phyloP scores from a whole-genome alignment of 768 basidiomycete genomes.

The Suillus ampliporus region DNA sequence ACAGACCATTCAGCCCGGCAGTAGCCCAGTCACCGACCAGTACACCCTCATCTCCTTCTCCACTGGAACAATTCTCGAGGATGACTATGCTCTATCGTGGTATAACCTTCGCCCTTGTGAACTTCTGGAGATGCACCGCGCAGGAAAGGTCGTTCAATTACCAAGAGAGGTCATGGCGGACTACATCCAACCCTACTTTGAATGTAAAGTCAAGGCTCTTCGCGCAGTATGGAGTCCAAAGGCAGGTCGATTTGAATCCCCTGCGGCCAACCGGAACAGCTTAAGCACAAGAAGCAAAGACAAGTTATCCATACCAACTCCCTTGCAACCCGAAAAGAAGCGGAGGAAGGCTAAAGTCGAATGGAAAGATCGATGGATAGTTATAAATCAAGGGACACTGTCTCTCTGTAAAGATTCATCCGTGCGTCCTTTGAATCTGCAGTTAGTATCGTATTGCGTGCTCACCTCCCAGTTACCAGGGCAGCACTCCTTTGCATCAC shows the following conservation, averaged over 20 bases:
- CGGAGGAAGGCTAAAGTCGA: constrained; percentile 48
- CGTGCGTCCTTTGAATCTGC: constrained; percentile 42
- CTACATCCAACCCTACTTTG: constrained; percentile 66
- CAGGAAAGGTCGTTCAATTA: constrained; percentile 46
- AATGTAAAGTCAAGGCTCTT: constrained; percentile 57
- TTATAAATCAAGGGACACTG: constrained; percentile 64
- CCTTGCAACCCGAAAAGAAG: constrained; percentile 25
- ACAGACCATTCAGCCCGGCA: constrained; percentile 14
- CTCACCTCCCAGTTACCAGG: constrained; percentile 35
- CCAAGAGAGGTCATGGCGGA: constrained; percentile 44
- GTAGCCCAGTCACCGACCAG: constrained; percentile 33
- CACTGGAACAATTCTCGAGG: constrained; percentile 73
- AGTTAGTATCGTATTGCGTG: not conserved
- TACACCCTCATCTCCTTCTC: constrained; percentile 69
- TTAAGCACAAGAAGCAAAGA: constrained; percentile 19
- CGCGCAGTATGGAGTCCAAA: constrained; percentile 45
- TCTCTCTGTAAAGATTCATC: constrained; percentile 56
- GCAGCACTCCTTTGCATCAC: constrained; percentile 43
- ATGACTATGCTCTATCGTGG: constrained; percentile 61
- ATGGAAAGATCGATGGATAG: constrained; percentile 68
- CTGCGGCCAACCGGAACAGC: constrained; percentile 5
- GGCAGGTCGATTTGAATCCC: constrained; percentile 33
- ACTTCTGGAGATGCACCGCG: constrained; percentile 70
- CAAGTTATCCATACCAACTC: constrained; percentile 12
- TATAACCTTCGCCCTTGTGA: constrained; percentile 67